phyloP scores from a whole-genome alignment of 345 rosid species.

The Jatropha curcas region DNA sequence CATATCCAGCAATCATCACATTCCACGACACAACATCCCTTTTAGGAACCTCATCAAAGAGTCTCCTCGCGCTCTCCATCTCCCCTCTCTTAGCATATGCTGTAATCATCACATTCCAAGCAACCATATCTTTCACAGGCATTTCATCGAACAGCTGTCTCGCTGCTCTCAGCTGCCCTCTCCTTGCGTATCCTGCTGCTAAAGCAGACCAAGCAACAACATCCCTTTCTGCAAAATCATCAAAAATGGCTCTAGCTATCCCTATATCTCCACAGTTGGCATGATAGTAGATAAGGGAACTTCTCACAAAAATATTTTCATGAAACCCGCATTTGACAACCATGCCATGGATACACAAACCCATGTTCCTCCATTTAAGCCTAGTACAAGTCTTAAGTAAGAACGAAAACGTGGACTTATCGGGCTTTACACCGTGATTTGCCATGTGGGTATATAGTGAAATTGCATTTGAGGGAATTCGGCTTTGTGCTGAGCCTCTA shows the following conservation, averaged over 20 bases:
- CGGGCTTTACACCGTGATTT: slow-evolving; percentile 41
- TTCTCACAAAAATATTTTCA: slow-evolving; percentile 53
- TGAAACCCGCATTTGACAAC: slow-evolving; percentile 53
- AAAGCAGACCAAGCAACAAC: slow-evolving; percentile 74
- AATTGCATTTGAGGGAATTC: slow-evolving; percentile 39
- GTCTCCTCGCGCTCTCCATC: slow-evolving; percentile 55
- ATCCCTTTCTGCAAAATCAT: slow-evolving; percentile 46
- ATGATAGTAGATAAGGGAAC: slow-evolving; percentile 58
- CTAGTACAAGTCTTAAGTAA: slow-evolving; percentile 65
- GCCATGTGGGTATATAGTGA: slow-evolving; percentile 53
- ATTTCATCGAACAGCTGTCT: slow-evolving; percentile 55
- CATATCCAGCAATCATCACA: slow-evolving; percentile 65
- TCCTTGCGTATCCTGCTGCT: slow-evolving; percentile 64
- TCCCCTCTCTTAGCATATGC: slow-evolving; percentile 54
- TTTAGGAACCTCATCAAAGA: slow-evolving; percentile 51
- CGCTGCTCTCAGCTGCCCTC: slow-evolving; percentile 54
- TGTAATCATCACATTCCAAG: slow-evolving; percentile 78
- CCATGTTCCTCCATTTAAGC: slow-evolving; percentile 52
- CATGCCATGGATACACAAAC: slow-evolving; percentile 61
- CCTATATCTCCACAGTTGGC: slow-evolving; percentile 66
- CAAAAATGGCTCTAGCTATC: slow-evolving; percentile 52
- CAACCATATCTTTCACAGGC: slow-evolving; percentile 62
- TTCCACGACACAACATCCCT: slow-evolving; percentile 80
- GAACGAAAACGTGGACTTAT: slow-evolving; percentile 62
- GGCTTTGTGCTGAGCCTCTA: slow-evolving; percentile 61